These are phyloP conservation scores for Naganishia randhawae DNA, from an alignment of 768 basidiomycete species.

Conservation along the genomic window DNA sequence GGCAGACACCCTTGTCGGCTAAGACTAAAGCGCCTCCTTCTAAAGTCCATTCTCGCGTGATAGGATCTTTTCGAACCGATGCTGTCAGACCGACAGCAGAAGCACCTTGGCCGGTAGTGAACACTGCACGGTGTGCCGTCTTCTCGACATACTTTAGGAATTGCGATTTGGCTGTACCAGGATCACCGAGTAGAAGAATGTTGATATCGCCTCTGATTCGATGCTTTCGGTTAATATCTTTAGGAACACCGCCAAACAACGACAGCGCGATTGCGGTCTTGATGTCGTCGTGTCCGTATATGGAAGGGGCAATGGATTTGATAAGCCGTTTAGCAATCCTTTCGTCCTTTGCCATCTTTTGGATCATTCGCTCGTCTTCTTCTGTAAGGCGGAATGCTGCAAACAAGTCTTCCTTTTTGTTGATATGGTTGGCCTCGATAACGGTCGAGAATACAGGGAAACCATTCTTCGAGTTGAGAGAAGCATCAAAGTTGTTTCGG, in stretches of 20 bases:
- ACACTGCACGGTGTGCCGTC: conserved; percentile 94
- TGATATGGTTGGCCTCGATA: conserved; percentile 96
- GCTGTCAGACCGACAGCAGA: conserved; percentile 98
- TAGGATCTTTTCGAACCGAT: conserved; percentile 95
- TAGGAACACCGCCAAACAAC: conserved; percentile 87
- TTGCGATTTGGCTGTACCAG: conserved; percentile 98
- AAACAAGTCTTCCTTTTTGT: conserved; percentile 98
- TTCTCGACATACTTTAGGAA: conserved; percentile 99
- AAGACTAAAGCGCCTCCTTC: conserved; percentile 98
- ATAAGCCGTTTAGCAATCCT: conserved; percentile 95
- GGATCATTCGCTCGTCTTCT: conserved; percentile 91
- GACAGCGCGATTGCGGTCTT: conserved; percentile 95
- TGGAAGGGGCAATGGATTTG: conserved; percentile 97
- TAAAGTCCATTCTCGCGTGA: conserved; percentile 96
- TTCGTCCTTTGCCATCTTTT: conserved; percentile 78
- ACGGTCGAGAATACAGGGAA: conserved; percentile 99
- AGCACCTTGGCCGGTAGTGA: conserved; percentile 96
- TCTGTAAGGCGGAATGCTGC: conserved; percentile 97
- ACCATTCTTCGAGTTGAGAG: conserved; percentile 95
- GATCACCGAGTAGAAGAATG: conserved; percentile 89
- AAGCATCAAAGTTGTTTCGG: conserved; percentile 97
- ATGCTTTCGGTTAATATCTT: conserved; percentile 95
- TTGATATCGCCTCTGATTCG: conserved; percentile 98
- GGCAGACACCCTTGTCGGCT: conserved; percentile 93
- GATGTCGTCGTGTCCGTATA: conserved; percentile 99